Conservation (phyloP, 2,329 filamentous ascomycete genomes). For the Aspergillus texensis region DNA sequence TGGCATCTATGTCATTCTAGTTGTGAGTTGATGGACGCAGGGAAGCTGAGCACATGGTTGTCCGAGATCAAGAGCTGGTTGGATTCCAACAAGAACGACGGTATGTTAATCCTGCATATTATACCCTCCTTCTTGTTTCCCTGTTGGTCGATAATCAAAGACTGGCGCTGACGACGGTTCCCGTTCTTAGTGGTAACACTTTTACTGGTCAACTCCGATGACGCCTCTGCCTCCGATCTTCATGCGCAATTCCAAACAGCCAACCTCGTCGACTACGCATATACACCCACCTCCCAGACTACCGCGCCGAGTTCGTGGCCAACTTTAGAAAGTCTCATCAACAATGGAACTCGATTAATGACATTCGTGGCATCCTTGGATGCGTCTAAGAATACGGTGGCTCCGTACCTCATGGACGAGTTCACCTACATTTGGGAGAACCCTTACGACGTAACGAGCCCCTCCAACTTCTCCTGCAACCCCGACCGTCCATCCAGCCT, state of each 20-base stretch:
- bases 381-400: constrained; percentile 34
- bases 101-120: constrained; percentile 22
- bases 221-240: constrained; percentile 58
- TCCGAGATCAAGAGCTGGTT: constrained; percentile 68
- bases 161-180: constrained; percentile 6
- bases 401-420: constrained; percentile 49
- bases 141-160: neutral
- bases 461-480: constrained; percentile 71
- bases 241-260: constrained; percentile 58
- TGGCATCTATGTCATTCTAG: constrained; percentile 72
- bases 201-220: constrained; percentile 71
- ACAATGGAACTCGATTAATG: constrained; percentile 65
- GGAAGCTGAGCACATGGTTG: constrained; percentile 67
- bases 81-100: constrained; percentile 68
- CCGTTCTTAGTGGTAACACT: constrained; percentile 64
- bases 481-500: constrained; percentile 65
- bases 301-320: constrained; percentile 62
- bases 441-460: constrained; percentile 63
- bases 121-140: neutral
- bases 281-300: constrained; percentile 53
- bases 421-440: constrained; percentile 69
- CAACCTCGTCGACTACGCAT: constrained; percentile 65
- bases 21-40: constrained; percentile 70
- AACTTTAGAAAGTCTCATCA: constrained; percentile 70
- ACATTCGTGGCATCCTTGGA: constrained; percentile 64